Evolutionary conservation across 1,139 yeast species (phyloP).

Genomic region (Keqinozyma sinolaborantium): DNA sequence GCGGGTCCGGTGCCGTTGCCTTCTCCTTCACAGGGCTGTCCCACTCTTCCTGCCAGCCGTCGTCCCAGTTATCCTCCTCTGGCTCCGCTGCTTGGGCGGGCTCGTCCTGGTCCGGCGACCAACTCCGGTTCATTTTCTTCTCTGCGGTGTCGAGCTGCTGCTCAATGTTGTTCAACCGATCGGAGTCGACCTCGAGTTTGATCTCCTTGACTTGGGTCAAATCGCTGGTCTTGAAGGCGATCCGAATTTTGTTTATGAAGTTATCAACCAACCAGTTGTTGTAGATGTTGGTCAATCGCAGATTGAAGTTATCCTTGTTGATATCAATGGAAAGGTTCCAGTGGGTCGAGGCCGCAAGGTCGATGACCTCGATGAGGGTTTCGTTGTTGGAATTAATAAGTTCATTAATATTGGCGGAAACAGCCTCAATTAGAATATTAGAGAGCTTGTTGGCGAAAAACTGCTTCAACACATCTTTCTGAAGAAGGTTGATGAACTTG

Average conservation of each 20-base stretch:
- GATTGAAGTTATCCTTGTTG: conserved; percentile 11
- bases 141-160: conserved; percentile 10
- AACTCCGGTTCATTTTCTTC: conserved; percentile 11
- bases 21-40: conserved; percentile 2
- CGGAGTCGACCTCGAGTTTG: conserved; percentile 10
- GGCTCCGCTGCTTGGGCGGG: conserved; percentile 3
- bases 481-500: conserved; percentile 25
- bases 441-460: conserved; percentile 29
- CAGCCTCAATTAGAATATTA: conserved; percentile 22
- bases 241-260: conserved; percentile 21
- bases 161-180: conserved; percentile 8
- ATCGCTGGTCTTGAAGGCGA: conserved; percentile 11
- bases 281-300: conserved; percentile 24
- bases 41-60: conserved; percentile 3
- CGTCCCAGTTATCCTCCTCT: conserved; percentile 10
- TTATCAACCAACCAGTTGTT: conserved; percentile 28
- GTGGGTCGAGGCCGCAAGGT: conserved; percentile 16
- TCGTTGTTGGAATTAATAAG: conserved; percentile 17
- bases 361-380: conserved; percentile 19
- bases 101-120: conserved; percentile 10
- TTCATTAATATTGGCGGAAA: conserved; percentile 26
- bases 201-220: conserved; percentile 9
- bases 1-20: conserved; percentile 3
- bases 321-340: conserved; percentile 27
- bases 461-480: conserved; percentile 20